phyloP scores from a whole-genome alignment of 139 green algal species.

The Monoraphidium neglectum region DNA sequence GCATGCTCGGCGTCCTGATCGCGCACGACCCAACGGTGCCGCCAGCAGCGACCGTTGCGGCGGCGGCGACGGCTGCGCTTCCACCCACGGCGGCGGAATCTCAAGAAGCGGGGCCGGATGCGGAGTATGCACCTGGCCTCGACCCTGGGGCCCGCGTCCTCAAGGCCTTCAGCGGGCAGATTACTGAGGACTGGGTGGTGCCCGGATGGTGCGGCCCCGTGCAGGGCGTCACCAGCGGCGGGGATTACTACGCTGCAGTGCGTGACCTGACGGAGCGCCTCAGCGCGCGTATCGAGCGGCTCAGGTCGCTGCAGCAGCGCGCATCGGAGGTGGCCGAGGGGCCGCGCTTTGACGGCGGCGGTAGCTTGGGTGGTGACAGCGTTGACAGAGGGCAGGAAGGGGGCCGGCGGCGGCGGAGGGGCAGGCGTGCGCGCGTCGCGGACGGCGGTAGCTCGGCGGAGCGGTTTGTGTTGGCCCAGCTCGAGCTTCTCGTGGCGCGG shows the following conservation, averaged over 20 bases:
- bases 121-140: no score
- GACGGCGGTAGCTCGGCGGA: background rate
- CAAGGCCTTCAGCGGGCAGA: conserved; percentile 45
- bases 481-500: conserved; percentile 25
- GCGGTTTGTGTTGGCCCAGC: conserved; percentile 22
- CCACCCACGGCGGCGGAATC: no score
- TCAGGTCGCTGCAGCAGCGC: no score
- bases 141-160: conserved; percentile 11
- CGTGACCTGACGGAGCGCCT: conserved; percentile 4
- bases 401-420: no score
- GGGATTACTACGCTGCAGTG: conserved; percentile 9
- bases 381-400: no score
- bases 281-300: background rate
- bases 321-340: background rate
- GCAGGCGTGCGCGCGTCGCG: no score
- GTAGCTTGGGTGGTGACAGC: no score
- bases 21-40: no score
- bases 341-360: background rate
- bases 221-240: conserved; percentile 10
- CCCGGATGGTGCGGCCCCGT: background rate
- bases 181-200: conserved; percentile 39
- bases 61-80: no score
- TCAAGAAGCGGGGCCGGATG: no score
- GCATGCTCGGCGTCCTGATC: conserved; percentile 51
- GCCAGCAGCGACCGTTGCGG: no score